Conservation (phyloP, 1,284 basidiomycete genomes). For the Ceratobasidium sp. region DNA sequence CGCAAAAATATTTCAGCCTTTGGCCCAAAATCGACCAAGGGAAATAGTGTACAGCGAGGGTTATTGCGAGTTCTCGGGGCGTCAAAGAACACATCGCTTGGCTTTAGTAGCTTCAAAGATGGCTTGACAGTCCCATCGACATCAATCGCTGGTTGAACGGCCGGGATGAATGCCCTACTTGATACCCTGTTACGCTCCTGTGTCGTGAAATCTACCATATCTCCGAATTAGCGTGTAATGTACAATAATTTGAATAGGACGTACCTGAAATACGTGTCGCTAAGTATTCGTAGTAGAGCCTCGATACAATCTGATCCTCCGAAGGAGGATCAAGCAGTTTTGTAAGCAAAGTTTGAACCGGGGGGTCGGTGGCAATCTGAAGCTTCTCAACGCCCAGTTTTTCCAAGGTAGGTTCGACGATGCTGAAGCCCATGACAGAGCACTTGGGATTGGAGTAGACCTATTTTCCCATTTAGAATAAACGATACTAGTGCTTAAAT, state of each 20-base stretch:
- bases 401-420: constrained; percentile 64
- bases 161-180: constrained; percentile 51
- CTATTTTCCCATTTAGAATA: constrained; percentile 50
- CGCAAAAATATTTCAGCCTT: constrained; percentile 83
- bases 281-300: constrained; percentile 77
- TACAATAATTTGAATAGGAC: constrained; percentile 40
- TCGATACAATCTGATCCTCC: constrained; percentile 60
- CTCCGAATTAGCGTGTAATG: constrained; percentile 40
- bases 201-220: constrained; percentile 44
- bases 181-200: constrained; percentile 47
- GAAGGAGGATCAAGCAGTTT: constrained; percentile 71
- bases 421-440: constrained; percentile 75
- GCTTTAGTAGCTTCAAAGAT: constrained; percentile 55
- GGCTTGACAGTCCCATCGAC: constrained; percentile 70
- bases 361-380: constrained; percentile 76
- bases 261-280: constrained; percentile 71
- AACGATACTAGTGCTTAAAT: background rate
- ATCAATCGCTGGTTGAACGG: constrained; percentile 47
- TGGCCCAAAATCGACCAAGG: constrained; percentile 88
- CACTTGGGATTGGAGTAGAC: constrained; percentile 77
- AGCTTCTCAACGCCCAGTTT: constrained; percentile 70
- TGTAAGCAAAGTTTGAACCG: constrained; percentile 66
- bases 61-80: background rate
- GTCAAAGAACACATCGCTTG: background rate
- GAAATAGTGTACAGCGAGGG: constrained; percentile 79